A percentile compares a stretch with the other conserved stretches of the same genome.
Evolutionary conservation across 2,329 filamentous ascomycete species (phyloP).

Genomic region (Colletotrichum phormii): DNA sequence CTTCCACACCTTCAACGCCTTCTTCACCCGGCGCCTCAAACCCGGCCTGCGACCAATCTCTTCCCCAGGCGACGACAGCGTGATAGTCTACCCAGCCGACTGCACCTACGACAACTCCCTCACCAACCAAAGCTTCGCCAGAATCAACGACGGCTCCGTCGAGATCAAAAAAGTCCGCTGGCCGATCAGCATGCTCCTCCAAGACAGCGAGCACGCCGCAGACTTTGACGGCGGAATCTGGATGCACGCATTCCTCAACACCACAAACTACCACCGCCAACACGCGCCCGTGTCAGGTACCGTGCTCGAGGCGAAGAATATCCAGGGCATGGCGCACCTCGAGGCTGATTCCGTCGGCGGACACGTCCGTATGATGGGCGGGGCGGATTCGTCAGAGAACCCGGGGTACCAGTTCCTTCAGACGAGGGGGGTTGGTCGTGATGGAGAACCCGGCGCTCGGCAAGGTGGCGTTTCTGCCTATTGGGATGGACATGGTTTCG

Average conservation of each 20-base stretch:
- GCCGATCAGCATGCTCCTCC: constrained; percentile 50
- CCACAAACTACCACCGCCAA: constrained; percentile 55
- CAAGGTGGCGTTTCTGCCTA: constrained; percentile 53
- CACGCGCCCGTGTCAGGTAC: constrained; percentile 53
- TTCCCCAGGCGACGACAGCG: constrained; percentile 41
- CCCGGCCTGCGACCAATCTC: constrained; percentile 46
- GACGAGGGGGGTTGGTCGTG: constrained; percentile 51
- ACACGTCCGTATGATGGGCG: constrained; percentile 35
- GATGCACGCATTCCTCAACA: constrained; percentile 54
- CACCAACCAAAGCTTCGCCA: constrained; percentile 40
- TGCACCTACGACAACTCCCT: constrained; percentile 47
- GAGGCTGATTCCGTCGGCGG: constrained; percentile 45
- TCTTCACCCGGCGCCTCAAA: constrained; percentile 52
- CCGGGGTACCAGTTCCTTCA: constrained; percentile 55
- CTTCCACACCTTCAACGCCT: constrained; percentile 53
- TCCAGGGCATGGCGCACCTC: constrained; percentile 50
- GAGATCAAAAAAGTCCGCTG: constrained; percentile 51
- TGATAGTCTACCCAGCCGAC: constrained; percentile 51
- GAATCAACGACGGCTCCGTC: constrained; percentile 43
- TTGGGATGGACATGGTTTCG: constrained; percentile 58
- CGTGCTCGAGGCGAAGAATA: constrained; percentile 50
- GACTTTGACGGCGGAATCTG: constrained; percentile 53
- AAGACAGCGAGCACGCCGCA: constrained; percentile 44
- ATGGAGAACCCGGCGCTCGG: constrained; percentile 50
- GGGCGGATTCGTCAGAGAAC: constrained; percentile 46